Base-by-base conservation (phyloP, 2,329 filamentous ascomycete species). In the Monilinia polystroma region DNA sequence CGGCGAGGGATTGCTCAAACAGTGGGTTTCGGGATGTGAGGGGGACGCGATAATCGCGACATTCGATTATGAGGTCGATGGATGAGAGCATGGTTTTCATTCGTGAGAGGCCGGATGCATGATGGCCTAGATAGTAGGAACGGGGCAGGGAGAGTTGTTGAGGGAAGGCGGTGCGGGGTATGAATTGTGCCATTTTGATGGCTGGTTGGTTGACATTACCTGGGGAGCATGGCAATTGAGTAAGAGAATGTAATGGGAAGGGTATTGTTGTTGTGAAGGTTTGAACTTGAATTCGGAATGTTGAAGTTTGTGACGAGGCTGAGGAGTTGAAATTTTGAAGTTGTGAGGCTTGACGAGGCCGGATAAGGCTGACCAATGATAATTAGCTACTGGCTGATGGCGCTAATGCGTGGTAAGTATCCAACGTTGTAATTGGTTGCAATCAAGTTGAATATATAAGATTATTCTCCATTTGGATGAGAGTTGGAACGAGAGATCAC, bases 81-180 rank as follows among this genome's bases (percentile, higher is more conserved):
- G 87, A 88, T 38, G 88, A 87, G 59, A 99, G 85, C 76, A 91
- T 84, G 51, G 86, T 86, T 76, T 91, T 91, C 89, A 98, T 97
- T 76, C 91, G 90, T 58, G 85, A 82, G 43, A 97, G 83, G 20
- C 91, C 95, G 12, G 90, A 85, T 68, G 87, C 86, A 82, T 99
- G 95, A 80, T 99, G 95, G 69, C 95, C 95, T 57, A 98, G 85
- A 80, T 92, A 99, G 80, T 98, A 99, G 68, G 94, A 95, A 71
- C 92, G 88, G 51, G 91, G 89, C 69, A 98, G 89, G 63, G 88
- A 90, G 54, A 81, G 75, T 74, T 94, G 89, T 54, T 88, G 81
- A 51, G 89, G 87, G 78, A 96, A 98, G 64, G 81, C 79, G 71
- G 82, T 78, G 73, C 94, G 91, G 35, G 95, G 92, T 53, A 89